Conservation (phyloP, 2,329 filamentous ascomycete genomes). For the Nigrospora oryzae region DNA sequence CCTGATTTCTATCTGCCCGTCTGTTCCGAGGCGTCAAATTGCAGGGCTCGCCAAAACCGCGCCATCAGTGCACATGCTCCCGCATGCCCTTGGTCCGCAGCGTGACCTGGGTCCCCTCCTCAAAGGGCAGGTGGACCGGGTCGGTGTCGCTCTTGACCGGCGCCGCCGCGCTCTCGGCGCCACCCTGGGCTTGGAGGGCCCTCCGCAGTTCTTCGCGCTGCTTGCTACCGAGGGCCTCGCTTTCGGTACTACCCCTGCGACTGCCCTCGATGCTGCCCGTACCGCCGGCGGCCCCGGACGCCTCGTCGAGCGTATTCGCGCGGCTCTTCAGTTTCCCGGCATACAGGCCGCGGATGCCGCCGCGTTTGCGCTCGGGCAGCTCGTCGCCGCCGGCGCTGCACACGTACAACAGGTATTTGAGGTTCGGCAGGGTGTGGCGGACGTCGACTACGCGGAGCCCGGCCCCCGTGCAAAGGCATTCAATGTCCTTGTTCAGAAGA, state of each 20-base stretch:
- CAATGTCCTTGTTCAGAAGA: constrained; percentile 92
- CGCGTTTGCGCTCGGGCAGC: constrained; percentile 51
- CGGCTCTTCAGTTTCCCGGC: constrained; percentile 34
- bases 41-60: too few relatives aligned
- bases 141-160: neutral
- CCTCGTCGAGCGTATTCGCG: constrained; percentile 18
- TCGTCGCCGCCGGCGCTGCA: constrained; percentile 69
- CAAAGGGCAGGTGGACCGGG: constrained; percentile 34
- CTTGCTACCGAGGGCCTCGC: constrained; percentile 19
- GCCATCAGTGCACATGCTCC: constrained; percentile 28
- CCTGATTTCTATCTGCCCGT: too few relatives aligned
- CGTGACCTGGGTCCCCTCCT: constrained; percentile 34
- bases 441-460: constrained; percentile 80
- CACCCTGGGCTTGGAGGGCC: constrained; percentile 19
- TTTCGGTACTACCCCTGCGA: constrained; percentile 21
- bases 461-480: constrained; percentile 55
- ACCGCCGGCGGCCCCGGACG: constrained; percentile 10
- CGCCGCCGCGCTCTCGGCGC: neutral
- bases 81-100: constrained; percentile 48
- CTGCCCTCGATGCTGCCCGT: constrained; percentile 26
- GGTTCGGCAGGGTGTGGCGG: constrained; percentile 82
- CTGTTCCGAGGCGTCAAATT: too few relatives aligned
- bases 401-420: constrained; percentile 88
- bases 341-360: constrained; percentile 52
- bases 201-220: constrained; percentile 32